A percentile compares a stretch with the other conserved stretches of the same genome.
These are phyloP conservation scores for Erysimum cheiranthoides DNA, from an alignment of 345 rosid genomes.

Conservation along the genomic window DNA sequence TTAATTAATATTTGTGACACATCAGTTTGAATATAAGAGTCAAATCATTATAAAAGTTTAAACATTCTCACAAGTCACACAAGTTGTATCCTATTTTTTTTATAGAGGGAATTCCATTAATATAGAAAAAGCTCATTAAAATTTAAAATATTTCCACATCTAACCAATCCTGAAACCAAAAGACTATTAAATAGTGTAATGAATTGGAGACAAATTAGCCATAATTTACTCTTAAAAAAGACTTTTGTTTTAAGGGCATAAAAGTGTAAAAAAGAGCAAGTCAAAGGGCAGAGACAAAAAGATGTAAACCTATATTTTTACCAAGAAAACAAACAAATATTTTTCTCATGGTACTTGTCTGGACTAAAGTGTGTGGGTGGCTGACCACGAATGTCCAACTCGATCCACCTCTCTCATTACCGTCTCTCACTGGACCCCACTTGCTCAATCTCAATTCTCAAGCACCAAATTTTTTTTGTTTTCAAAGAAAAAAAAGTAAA, in stretches of 20 bases:
- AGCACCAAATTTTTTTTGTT: conserved; percentile 15
- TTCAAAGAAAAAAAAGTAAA: neutral
- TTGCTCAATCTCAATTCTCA: conserved; percentile 40
- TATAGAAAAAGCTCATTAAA: neutral
- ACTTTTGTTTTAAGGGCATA: neutral
- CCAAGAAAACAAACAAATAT: neutral
- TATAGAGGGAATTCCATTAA: neutral
- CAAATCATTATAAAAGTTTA: conserved; percentile 9
- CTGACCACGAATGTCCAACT: conserved; percentile 50
- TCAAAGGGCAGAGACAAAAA: conserved; percentile 35
- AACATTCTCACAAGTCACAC: conserved; percentile 12
- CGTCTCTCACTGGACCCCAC: conserved; percentile 46
- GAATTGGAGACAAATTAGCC: conserved; percentile 27
- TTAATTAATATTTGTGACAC: neutral
- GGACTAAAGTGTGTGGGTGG: conserved; percentile 38
- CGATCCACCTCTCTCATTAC: conserved; percentile 36
- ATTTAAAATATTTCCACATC: neutral
- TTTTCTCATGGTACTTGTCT: conserved; percentile 7
- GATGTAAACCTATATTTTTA: neutral
- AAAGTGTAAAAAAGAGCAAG: conserved; percentile 29
- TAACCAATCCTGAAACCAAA: neutral
- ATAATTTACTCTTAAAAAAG: conserved; percentile 16
- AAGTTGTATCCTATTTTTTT: neutral
- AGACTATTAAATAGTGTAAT: conserved; percentile 1
- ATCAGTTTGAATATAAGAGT: neutral